Evolutionary conservation across 1,284 basidiomycete genomes (phyloP).

Genomic region (Ustilago trichophora): DNA sequence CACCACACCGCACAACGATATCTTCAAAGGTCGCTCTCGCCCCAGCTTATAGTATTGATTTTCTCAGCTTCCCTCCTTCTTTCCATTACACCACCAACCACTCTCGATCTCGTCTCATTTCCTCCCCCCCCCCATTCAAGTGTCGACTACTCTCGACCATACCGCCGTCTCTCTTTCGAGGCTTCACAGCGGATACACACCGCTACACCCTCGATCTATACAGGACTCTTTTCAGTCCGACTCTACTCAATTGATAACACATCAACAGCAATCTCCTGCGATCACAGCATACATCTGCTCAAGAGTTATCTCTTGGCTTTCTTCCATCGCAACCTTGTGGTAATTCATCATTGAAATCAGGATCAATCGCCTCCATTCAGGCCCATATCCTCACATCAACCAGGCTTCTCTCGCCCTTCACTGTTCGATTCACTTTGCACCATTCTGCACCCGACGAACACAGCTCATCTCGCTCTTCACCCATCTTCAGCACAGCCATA

Average conservation of each 20-base stretch:
- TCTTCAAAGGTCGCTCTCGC: no score
- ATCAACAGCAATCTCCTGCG: no score
- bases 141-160: conserved; percentile 35
- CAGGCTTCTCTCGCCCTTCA: conserved; percentile 4
- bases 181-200: neutral
- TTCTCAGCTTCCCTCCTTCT: no score
- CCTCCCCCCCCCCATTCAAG: neutral
- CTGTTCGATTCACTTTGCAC: conserved; percentile 16
- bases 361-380: conserved; percentile 25
- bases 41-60: no score
- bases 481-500: neutral
- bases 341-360: neutral
- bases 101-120: neutral
- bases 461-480: neutral
- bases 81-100: conserved; percentile 3
- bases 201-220: neutral
- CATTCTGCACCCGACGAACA: conserved; percentile 22
- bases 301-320: neutral
- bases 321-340: neutral
- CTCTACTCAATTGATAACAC: no score
- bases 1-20: no score
- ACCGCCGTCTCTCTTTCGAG: neutral
- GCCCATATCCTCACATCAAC: neutral
- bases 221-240: conserved; percentile 23
- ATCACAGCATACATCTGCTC: neutral